These are phyloP conservation scores for Malus hybrid DNA, from an alignment of 331 rosid genomes.

Conservation along the genomic window DNA sequence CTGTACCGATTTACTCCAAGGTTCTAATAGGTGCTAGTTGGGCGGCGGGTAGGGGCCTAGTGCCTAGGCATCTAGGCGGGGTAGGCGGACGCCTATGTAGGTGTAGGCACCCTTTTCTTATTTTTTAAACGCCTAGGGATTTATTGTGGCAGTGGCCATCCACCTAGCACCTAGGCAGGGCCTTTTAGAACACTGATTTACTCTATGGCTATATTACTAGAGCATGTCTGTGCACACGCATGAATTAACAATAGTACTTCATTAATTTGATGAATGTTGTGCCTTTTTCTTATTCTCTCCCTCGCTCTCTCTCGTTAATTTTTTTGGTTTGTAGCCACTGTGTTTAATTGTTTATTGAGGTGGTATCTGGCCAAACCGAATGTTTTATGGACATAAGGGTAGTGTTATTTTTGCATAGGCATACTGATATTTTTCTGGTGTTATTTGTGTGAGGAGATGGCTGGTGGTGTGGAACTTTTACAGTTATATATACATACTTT, in stretches of 20 bases:
- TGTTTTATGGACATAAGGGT: neutral
- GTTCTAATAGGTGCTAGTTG: neutral
- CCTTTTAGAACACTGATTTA: no score
- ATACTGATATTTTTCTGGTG: neutral
- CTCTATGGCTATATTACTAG: neutral
- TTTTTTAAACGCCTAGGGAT: no score
- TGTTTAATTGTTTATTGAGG: neutral
- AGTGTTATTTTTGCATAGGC: neutral
- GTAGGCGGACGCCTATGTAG: no score
- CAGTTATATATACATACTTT: neutral
- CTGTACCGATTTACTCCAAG: neutral
- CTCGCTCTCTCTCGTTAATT: neutral
- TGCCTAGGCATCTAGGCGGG: no score
- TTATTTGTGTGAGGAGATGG: neutral
- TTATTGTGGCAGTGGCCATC: no score
- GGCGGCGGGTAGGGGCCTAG: no score
- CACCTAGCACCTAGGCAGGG: no score
- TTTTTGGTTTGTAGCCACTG: neutral
- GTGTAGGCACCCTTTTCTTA: no score
- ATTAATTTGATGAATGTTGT: neutral
- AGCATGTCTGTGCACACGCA: neutral
- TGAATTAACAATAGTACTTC: neutral
- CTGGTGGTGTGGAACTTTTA: neutral
- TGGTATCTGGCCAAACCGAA: neutral
- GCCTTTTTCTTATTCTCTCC: neutral